Base-by-base conservation (phyloP, 345 rosid species). In the Schrenkiella parvula region DNA sequence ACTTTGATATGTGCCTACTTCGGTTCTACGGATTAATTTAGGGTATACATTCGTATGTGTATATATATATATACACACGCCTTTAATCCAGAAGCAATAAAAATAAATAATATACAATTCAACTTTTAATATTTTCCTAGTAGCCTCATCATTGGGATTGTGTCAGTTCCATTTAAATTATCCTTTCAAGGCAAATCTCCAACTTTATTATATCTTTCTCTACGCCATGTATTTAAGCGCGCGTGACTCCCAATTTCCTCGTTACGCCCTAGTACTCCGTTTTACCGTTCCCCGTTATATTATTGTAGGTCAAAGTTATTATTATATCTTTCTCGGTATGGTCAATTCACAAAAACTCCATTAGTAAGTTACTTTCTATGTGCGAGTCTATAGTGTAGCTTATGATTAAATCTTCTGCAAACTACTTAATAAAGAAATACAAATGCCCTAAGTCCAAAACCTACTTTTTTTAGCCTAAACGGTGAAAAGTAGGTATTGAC, bases 111-210 rank as follows among this genome's bases (percentile, higher is more conserved):
- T n/a, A n/a, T n/a, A 59, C 17, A 34, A 18, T 44, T 58, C 11
- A 69, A 57, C 2, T 2, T 0, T 3, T 13, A 17, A 72, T 2
- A 17, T 23, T 55, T 56, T 34, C 59, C 19, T 26, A 14, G 58
- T 26, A 73, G 51, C 43, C 72, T 73, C 72, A 66, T 73, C 72
- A 73, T 73, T 47, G 72, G 72, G 28, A 38, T 17, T 26, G 2
- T 73, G 78, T 73, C 72, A 73, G 66, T 47, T 47, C 32, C 77
- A 46, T 73, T 56, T 35, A 55, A 60, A 25, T 57, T 66, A 57
- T 66, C 60, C 60, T 74, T 56, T 57, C 60, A 66, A 74, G 35
- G 53, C 67, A 74, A n/a, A 66, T 74, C 59, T 21, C 41, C 35
- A 21, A n/a, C 53, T 65, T 73, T 65, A n/a, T 25, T 25, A 51